Base-by-base conservation (phyloP, 495 filamentous ascomycete genomes). In the Xylaria castorea region DNA sequence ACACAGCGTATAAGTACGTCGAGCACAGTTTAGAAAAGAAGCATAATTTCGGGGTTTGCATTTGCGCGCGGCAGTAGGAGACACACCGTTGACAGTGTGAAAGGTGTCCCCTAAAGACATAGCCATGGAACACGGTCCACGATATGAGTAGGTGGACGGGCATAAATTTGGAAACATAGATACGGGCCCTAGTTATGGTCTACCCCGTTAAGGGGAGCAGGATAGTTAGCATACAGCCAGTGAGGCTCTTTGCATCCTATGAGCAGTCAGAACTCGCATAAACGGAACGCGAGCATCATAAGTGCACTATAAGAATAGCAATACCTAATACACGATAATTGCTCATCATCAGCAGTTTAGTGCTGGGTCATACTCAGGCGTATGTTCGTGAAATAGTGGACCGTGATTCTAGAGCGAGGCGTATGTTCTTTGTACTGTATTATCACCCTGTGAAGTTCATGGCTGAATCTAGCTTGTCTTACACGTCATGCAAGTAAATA, bases 291-390 rank as follows among this genome's bases (percentile, higher is more conserved):
- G n/a, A 57, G 48, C 0, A 40, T 68, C 42, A 9, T 30, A 27
- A 40, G 42, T 55, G 44, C 48, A 50, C 5, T 40, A 42, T 42
- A 22, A 50, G n/a, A 51, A 57, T 42, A 66, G 63, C 32, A 57
- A 68, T 68, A 57, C 50, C 34, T 3, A 68, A 32, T 68, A 68
- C 36, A 66, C 66, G 73, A 73, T 30, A 67, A 50, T 44, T 62
- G 62, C 57, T 42, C 36, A 46, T 53, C 18, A 66, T 27, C 7
- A 46, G 7, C 2, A 44, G 12, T 40, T 27, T 5, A 18, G 3
- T 60, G 30, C 16, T 60, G 3, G 12, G 22, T 7, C 12, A 9
- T 25, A 27, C 30, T 20, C n/a, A 32, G 30, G 7, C 18, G 20
- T 4, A 36, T 18, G 7, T 53, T 53, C 25, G 50, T 27, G 22